Conservation (phyloP, 208 protist genomes). For the Acanthamoeba lenticulata region DNA sequence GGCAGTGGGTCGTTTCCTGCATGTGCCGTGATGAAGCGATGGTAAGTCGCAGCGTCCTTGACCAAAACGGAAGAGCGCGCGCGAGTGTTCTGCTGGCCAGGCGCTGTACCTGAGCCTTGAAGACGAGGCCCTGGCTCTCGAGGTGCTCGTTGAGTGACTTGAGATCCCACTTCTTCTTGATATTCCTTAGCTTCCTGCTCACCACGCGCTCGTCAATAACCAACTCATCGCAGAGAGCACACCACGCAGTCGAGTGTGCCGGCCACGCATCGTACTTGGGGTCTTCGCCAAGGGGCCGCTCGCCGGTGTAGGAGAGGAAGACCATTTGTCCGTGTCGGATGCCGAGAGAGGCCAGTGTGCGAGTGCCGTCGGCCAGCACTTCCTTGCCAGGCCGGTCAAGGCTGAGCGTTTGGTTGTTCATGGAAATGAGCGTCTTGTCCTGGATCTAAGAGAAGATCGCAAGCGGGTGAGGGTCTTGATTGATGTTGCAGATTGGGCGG, state of each 20-base stretch:
- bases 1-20: not conserved
- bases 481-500: not conserved
- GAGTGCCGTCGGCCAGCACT: not conserved
- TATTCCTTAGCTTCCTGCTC: not conserved
- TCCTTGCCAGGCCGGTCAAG: not conserved
- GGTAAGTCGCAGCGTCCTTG: no score
- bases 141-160: not conserved
- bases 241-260: no score
- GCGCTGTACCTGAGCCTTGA: not conserved
- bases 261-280: no score
- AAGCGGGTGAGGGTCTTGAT: not conserved
- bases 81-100: no score
- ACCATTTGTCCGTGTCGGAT: not conserved
- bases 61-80: no score
- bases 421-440: not conserved
- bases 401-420: not conserved
- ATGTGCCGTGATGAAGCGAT: no score
- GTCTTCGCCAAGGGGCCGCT: not conserved
- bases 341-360: not conserved
- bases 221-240: no score
- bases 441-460: not conserved
- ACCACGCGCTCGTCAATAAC: no score
- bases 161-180: constrained; percentile 44
- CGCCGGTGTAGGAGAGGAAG: not conserved
- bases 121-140: not conserved